Percentiles rank a stretch among this genome's conserved stretches.
Conservation (phyloP, 768 basidiomycete species). For the Trichaptum fuscoviolaceum region DNA sequence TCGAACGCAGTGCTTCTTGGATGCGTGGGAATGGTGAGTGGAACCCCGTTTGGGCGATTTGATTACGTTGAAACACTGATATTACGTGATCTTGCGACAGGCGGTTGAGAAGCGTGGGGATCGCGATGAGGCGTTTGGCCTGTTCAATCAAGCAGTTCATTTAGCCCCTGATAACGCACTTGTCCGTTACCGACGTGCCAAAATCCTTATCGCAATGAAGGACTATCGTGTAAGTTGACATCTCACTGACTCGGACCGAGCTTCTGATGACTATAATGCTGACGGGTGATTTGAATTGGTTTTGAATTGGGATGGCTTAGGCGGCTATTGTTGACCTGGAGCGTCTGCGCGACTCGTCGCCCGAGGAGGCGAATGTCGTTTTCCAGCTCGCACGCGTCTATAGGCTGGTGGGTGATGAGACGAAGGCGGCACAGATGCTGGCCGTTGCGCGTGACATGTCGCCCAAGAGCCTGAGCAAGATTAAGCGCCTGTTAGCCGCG, state of each 20-base stretch:
- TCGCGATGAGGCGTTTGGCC: conserved; percentile 62
- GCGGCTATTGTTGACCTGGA: conserved; percentile 75
- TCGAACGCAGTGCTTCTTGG: conserved; percentile 93
- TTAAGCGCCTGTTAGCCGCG: conserved; percentile 72
- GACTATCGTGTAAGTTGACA: conserved; percentile 67
- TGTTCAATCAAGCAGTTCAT: conserved; percentile 78
- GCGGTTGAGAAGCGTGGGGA: conserved; percentile 85
- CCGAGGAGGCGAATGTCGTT: conserved; percentile 94
- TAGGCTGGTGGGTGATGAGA: conserved; percentile 70
- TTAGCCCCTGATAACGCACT: conserved; percentile 86
- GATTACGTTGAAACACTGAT: not conserved
- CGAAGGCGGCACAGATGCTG: conserved; percentile 78
- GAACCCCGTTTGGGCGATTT: not conserved
- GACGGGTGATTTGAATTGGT: conserved; percentile 12
- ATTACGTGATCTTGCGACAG: conserved; percentile 36
- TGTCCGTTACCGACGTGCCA: conserved; percentile 90
- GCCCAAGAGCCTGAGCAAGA: conserved; percentile 82
- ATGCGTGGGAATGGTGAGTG: conserved; percentile 91
- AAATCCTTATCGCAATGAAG: conserved; percentile 81
- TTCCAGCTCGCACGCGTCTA: conserved; percentile 95
- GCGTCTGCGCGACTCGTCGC: conserved; percentile 72
- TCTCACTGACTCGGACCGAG: not conserved
- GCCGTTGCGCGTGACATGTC: conserved; percentile 91
- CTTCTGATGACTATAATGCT: too few species aligned
- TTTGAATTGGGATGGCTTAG: conserved; percentile 16